Evolutionary conservation across 2,329 filamentous ascomycete species (phyloP).

Genomic region (Pyrenophora tritici-repentis): DNA sequence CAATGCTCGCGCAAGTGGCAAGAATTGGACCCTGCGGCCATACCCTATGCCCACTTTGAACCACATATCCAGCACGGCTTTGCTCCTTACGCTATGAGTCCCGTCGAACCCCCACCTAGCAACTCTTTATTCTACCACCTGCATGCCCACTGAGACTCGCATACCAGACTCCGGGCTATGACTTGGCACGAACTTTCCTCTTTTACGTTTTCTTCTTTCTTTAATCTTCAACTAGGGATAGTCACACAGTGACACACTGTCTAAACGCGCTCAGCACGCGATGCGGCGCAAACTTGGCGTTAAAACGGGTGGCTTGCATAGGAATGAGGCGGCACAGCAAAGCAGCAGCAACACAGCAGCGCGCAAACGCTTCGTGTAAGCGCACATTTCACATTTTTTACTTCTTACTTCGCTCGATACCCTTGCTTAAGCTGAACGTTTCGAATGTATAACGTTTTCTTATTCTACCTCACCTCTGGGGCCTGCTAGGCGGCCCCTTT

Average conservation of each 20-base stretch:
- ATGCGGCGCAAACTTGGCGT: constrained; percentile 10
- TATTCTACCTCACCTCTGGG: background rate
- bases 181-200: background rate
- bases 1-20: constrained; percentile 59
- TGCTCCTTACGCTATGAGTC: constrained; percentile 45
- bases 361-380: background rate
- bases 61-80: constrained; percentile 39
- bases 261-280: background rate
- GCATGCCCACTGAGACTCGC: constrained; percentile 22
- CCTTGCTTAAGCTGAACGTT: constrained; percentile 11
- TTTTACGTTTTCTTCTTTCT: background rate
- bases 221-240: constrained; percentile 1
- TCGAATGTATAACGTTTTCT: constrained; percentile 2
- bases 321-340: constrained; percentile 3
- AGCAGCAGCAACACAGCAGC: background rate
- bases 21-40: constrained; percentile 48
- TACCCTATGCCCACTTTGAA: constrained; percentile 43
- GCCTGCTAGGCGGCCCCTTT: constrained; percentile 1
- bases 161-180: background rate
- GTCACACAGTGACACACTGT: background rate
- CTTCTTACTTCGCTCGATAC: constrained; percentile 11
- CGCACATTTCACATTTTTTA: background rate
- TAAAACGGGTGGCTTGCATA: constrained; percentile 9
- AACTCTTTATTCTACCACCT: constrained; percentile 38
- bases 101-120: constrained; percentile 35